Base-by-base conservation (phyloP, 345 rosid genomes). In the Camelina neglecta region DNA sequence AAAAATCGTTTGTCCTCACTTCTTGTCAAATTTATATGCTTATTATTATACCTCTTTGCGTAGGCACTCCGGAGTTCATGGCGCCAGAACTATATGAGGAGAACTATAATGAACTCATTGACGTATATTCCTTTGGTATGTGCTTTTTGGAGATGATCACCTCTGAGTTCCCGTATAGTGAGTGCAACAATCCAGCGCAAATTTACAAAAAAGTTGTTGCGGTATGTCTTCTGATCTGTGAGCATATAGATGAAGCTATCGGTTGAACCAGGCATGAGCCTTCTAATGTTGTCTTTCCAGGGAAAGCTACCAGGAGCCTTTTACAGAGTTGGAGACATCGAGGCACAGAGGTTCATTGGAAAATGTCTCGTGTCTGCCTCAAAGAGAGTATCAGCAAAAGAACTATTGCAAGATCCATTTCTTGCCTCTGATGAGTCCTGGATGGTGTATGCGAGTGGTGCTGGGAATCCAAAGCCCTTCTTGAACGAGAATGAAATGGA, bases 41-140 rank as follows among this genome's bases (percentile, higher is more conserved):
- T 48, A 62, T 45, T 48, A 62, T 45, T 1, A 21, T 21, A 56
- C 68, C 57, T 38, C 35, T 62, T 39, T 74, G 16, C 65, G 15
- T 74, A 88, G 97, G 97, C 71, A 91, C 96, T 45, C 96, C 96
- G 0, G 96, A 91, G 76, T 91, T 88, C 82, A 91, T 91, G 96
- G 96, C 96, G 41, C 96, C 96, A 15, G 96, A 91, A 69, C 69
- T 91, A 56, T 91, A 91, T 60, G 93, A 91, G 38, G 94, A 91
- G 83, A 85, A 89, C 68, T 91, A 91, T 81, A 89, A 85, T 76
- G 90, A 91, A 67, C 90, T 91, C 23, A 91, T 89, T 38, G 94
- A 91, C 79, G 89, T 91, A 55, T 91, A 91, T 79, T 89, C 97
- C 18, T 91, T 91, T 75, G 97, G 97, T 68, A 84, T 91, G 97